These are phyloP conservation scores for Salix caprea DNA, from an alignment of 345 rosid species.

Conservation along the genomic window DNA sequence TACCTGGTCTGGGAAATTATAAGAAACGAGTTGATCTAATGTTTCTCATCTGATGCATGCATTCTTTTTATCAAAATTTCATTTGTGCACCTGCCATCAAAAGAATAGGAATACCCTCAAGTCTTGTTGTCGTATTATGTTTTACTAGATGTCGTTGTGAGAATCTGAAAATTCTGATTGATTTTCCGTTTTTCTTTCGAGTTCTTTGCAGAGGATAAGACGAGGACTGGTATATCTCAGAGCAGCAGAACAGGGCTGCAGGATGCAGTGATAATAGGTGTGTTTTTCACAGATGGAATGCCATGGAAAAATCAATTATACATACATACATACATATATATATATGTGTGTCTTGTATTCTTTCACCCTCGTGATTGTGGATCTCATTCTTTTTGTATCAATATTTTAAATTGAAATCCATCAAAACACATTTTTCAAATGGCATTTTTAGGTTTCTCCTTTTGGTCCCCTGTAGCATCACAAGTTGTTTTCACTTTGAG, in stretches of 20 bases:
- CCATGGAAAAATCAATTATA: neutral
- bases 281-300: neutral
- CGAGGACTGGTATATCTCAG: constrained; percentile 63
- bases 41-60: neutral
- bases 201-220: constrained; percentile 62
- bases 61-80: neutral
- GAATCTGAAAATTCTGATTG: neutral
- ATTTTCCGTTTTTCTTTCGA: neutral
- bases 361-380: constrained; percentile 31
- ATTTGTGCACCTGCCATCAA: neutral
- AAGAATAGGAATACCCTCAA: neutral
- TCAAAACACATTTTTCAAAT: neutral
- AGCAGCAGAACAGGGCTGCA: constrained; percentile 66
- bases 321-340: too few relatives aligned
- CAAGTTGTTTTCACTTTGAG: neutral
- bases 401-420: neutral
- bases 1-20: neutral
- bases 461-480: too few relatives aligned
- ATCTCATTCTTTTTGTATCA: constrained; percentile 20
- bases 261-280: constrained; percentile 39
- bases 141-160: neutral
- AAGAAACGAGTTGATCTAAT: neutral
- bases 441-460: neutral
- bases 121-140: neutral
- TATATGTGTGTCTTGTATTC: constrained; percentile 17